Percentiles rank a stretch among this genome's conserved stretches.
Conservation (phyloP, 2,329 filamentous ascomycete genomes). For the Dothideomycetes sp. region DNA sequence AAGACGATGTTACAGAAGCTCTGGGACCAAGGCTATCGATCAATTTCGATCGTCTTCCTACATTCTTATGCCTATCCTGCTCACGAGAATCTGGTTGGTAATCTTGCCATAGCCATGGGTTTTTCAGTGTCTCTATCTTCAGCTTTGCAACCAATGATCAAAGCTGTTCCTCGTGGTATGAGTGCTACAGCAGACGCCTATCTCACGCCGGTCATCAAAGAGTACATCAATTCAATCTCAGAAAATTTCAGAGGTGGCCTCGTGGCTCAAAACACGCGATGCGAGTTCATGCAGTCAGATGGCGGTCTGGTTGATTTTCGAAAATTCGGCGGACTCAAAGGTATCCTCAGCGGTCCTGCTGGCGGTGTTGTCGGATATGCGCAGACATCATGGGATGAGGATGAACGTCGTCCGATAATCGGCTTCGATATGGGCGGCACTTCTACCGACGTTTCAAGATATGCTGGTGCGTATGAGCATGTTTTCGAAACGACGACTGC, state of each 20-base stretch:
- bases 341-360: conserved; percentile 27
- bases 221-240: conserved; percentile 16
- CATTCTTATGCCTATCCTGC: conserved; percentile 28
- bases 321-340: conserved; percentile 25
- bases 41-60: conserved; percentile 28
- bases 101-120: conserved; percentile 23
- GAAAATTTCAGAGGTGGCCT: conserved; percentile 17
- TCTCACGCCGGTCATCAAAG: conserved; percentile 15
- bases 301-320: conserved; percentile 23
- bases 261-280: conserved; percentile 19
- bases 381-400: conserved; percentile 24
- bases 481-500: conserved; percentile 26
- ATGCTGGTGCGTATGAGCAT: conserved; percentile 25
- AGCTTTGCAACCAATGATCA: conserved; percentile 18
- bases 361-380: conserved; percentile 29
- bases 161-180: conserved; percentile 16
- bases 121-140: conserved; percentile 25
- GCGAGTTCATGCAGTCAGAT: conserved; percentile 30
- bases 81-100: conserved; percentile 23
- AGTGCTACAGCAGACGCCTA: conserved; percentile 18
- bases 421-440: conserved; percentile 25
- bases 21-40: conserved; percentile 27
- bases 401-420: conserved; percentile 49
- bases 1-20: conserved; percentile 19
- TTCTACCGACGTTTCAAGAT: conserved; percentile 27